phyloP scores from a whole-genome alignment of 441 rosid genomes.

The Kokia cookei region DNA sequence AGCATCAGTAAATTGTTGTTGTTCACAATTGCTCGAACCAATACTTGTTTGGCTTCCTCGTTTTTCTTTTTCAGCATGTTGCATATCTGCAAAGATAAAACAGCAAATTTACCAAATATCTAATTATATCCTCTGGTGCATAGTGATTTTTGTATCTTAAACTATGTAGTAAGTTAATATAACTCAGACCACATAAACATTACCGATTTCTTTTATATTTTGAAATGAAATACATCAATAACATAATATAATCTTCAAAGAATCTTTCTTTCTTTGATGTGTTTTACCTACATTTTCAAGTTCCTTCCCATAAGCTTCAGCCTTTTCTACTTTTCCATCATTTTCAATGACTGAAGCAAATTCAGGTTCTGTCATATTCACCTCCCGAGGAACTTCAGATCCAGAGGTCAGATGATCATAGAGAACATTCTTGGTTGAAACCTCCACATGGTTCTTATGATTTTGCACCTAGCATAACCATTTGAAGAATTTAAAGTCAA shows the following conservation, averaged over 20 bases:
- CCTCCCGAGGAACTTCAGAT: slow-evolving; percentile 23
- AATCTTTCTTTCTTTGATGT: background rate
- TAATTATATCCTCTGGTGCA: background rate
- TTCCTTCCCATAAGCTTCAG: slow-evolving; percentile 74
- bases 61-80: slow-evolving; percentile 76
- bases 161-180: background rate
- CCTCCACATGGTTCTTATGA: slow-evolving; percentile 24
- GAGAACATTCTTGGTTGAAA: slow-evolving; percentile 16
- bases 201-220: background rate
- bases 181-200: background rate
- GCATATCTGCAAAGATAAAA: slow-evolving; percentile 54
- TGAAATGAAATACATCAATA: background rate
- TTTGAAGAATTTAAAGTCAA: slow-evolving; percentile 11
- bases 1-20: slow-evolving; percentile 81
- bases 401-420: slow-evolving; percentile 19
- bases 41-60: slow-evolving; percentile 76
- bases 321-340: slow-evolving; percentile 56
- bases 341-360: slow-evolving; percentile 34
- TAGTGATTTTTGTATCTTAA: background rate
- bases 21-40: slow-evolving; percentile 79
- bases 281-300: slow-evolving; percentile 68
- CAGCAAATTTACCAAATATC: background rate
- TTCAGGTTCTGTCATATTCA: slow-evolving; percentile 34
- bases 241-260: background rate
- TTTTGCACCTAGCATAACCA: slow-evolving; percentile 31